These are phyloP conservation scores for Pichia sp. DNA, from an alignment of 1,139 yeast species.

Conservation along the genomic window DNA sequence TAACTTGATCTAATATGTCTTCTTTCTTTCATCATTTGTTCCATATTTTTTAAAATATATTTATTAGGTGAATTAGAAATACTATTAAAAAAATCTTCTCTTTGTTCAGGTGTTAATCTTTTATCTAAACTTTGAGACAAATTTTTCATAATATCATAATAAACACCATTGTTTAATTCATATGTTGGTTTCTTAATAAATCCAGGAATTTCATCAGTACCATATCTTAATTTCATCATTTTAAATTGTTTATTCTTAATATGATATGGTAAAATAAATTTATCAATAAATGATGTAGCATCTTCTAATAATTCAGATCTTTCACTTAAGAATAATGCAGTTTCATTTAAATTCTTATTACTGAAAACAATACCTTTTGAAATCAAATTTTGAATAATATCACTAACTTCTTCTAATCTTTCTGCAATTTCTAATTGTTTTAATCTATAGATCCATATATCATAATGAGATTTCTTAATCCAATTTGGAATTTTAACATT, in stretches of 20 bases:
- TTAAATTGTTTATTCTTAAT: conserved; percentile 15
- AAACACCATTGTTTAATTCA: conserved; percentile 39
- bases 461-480: conserved; percentile 20
- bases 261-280: conserved; percentile 35
- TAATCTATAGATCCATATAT: conserved; percentile 27
- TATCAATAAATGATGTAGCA: conserved; percentile 36
- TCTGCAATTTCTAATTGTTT: conserved; percentile 22
- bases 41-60: conserved; percentile 20
- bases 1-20: conserved; percentile 13
- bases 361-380: conserved; percentile 34
- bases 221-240: conserved; percentile 21
- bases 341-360: conserved; percentile 36
- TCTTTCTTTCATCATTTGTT: conserved; percentile 9
- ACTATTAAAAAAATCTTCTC: conserved; percentile 11
- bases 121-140: conserved; percentile 13
- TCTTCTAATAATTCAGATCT: conserved; percentile 25
- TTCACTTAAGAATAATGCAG: conserved; percentile 31
- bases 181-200: conserved; percentile 21
- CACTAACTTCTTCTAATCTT: conserved; percentile 26
- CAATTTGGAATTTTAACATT: conserved; percentile 19
- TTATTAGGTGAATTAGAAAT: conserved; percentile 14
- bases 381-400: conserved; percentile 29
- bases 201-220: conserved; percentile 19
- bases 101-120: conserved; percentile 11
- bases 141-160: conserved; percentile 37